Conservation (phyloP, 2,329 filamentous ascomycete species). For the Claviceps sp. region DNA sequence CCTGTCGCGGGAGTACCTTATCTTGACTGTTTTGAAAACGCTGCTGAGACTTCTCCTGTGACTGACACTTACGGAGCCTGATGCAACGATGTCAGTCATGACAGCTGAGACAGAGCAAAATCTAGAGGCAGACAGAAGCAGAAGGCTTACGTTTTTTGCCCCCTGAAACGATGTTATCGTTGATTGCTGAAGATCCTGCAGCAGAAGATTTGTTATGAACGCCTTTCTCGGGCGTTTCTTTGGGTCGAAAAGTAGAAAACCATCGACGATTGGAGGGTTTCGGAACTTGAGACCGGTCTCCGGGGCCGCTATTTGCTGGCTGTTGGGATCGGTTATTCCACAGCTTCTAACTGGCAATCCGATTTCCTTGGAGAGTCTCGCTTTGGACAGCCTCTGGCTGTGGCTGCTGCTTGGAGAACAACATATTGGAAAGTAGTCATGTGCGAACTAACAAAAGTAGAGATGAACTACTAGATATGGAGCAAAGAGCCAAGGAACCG, state of each 20-base stretch:
- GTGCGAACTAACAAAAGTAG: constrained; percentile 3
- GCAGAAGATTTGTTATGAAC: background rate
- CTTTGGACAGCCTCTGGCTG: constrained; percentile 5
- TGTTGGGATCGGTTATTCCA: constrained; percentile 13
- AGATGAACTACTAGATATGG: constrained; percentile 3
- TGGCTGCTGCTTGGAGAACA: constrained; percentile 10
- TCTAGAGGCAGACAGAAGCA: background rate
- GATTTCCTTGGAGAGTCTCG: constrained; percentile 4
- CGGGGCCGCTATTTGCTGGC: constrained; percentile 1
- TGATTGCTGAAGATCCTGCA: background rate
- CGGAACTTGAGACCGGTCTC: constrained; percentile 2
- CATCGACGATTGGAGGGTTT: constrained; percentile 6
- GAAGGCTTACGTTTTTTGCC: constrained; percentile 1
- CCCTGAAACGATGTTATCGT: background rate
- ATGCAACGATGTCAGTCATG: background rate
- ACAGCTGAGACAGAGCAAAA: background rate
- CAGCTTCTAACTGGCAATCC: constrained; percentile 15
- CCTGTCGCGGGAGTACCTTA: constrained; percentile 14
- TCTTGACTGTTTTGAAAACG: constrained; percentile 16
- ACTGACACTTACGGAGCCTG: constrained; percentile 6
- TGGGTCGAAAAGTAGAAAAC: constrained; percentile 10
- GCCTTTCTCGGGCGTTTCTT: background rate
- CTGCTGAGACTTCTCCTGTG: constrained; percentile 17
- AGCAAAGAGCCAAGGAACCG: constrained; percentile 3
- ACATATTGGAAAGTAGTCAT: constrained; percentile 10